phyloP scores from a whole-genome alignment of 805 yeast genomes.

The Zygoascus flipseniorum region DNA sequence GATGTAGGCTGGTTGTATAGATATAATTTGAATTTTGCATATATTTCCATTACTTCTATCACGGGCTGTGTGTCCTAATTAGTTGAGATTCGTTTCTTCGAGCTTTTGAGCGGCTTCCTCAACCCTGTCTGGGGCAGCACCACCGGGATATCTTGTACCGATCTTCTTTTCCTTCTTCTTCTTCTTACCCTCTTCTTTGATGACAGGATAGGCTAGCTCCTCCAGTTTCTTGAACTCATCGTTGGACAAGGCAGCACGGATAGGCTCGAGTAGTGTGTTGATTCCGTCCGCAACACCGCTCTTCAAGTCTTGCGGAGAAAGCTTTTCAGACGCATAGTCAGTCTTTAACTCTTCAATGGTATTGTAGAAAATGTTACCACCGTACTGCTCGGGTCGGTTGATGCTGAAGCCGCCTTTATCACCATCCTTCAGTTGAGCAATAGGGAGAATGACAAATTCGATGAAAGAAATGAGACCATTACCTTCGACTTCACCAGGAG shows the following conservation, averaged over 20 bases:
- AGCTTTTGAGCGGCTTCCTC: constrained; percentile 3
- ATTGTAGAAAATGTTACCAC: constrained; percentile 76
- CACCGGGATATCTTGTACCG: constrained; percentile 85
- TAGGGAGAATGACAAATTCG: constrained; percentile 77
- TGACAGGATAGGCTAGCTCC: constrained; percentile 66
- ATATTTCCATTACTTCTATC: not conserved
- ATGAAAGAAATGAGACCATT: constrained; percentile 86
- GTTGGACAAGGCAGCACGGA: constrained; percentile 59
- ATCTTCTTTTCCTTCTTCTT: constrained; percentile 69
- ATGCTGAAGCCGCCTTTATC: constrained; percentile 59
- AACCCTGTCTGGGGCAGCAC: constrained; percentile 22
- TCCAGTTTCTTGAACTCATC: constrained; percentile 70
- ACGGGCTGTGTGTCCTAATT: too few species aligned
- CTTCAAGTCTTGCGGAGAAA: constrained; percentile 91
- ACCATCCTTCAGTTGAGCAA: constrained; percentile 52
- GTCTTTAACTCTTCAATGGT: constrained; percentile 59
- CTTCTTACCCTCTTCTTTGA: constrained; percentile 55
- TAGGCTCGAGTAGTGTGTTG: constrained; percentile 72
- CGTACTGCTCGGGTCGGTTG: constrained; percentile 93
- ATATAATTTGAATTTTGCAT: not conserved
- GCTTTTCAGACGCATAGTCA: constrained; percentile 63
- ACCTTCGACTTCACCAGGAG: constrained; percentile 86
- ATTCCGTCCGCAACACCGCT: constrained; percentile 84
- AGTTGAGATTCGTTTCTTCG: constrained; percentile 1
- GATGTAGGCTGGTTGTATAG: not conserved